A percentile compares a stretch with the other conserved stretches of the same genome.
These are phyloP conservation scores for Spizellomyces sp. DNA, from an alignment of 192 early-diverging fungal genomes.

Conservation along the genomic window DNA sequence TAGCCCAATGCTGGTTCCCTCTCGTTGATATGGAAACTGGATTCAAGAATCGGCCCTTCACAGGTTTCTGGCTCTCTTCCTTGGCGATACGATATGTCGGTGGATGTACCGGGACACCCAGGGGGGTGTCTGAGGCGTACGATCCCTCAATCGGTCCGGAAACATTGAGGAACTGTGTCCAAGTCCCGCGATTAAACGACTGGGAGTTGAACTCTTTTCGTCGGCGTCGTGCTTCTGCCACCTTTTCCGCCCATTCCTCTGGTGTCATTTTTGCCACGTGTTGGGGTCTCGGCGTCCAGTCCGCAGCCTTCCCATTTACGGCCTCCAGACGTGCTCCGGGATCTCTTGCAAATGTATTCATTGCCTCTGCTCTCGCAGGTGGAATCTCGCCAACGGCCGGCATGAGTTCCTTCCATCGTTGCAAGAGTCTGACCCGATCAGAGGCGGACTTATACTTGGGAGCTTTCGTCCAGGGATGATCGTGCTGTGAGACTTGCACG, in stretches of 20 bases:
- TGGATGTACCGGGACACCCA: slow-evolving; percentile 16
- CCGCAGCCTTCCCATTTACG: neutral
- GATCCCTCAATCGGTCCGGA: neutral
- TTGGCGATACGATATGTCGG: slow-evolving; percentile 6
- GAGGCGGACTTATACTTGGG: slow-evolving; percentile 1
- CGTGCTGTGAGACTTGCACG: slow-evolving; percentile 4
- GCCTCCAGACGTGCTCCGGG: neutral
- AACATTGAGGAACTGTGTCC: slow-evolving; percentile 12
- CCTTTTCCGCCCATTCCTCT: slow-evolving; percentile 13
- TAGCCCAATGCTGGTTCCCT: slow-evolving; percentile 2
- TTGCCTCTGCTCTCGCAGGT: slow-evolving; percentile 8
- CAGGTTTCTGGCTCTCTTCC: neutral
- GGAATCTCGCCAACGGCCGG: slow-evolving; percentile 1
- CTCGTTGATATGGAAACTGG: neutral
- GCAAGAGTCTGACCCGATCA: neutral
- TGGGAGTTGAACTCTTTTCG: neutral
- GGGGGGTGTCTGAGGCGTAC: neutral
- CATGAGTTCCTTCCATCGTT: slow-evolving; percentile 21
- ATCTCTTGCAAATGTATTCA: slow-evolving; percentile 8
- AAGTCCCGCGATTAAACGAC: neutral
- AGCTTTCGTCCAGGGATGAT: slow-evolving; percentile 20
- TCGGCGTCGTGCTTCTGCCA: neutral
- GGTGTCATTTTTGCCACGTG: neutral
- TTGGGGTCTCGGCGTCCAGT: neutral
- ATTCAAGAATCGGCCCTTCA: slow-evolving; percentile 21